Percentiles rank a stretch among this genome's conserved stretches.
Conservation (phyloP, 495 filamentous ascomycete genomes). For the Hypoxylon fuscum region DNA sequence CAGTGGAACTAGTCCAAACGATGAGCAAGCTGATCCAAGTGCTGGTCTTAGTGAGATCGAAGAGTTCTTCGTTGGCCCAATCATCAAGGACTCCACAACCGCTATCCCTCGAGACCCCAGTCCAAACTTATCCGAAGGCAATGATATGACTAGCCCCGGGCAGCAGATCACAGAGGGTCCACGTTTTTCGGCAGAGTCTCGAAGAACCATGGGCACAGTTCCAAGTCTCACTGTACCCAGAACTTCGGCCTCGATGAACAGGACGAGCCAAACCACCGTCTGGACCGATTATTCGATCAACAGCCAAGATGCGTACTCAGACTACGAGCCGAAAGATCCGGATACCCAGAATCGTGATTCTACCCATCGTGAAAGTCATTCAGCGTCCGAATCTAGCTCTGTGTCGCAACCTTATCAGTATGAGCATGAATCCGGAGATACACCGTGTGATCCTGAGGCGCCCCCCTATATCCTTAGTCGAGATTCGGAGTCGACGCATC, state of each 20-base stretch:
- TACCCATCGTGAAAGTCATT: slow-evolving; percentile 38
- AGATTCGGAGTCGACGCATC: slow-evolving; percentile 26
- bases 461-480: slow-evolving; percentile 27
- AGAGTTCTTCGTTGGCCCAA: slow-evolving; percentile 40
- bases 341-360: slow-evolving; percentile 40
- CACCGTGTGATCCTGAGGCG: slow-evolving; percentile 31
- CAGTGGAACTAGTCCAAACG: slow-evolving; percentile 6
- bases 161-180: slow-evolving; percentile 32
- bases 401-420: slow-evolving; percentile 41
- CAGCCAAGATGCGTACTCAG: slow-evolving; percentile 51
- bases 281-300: slow-evolving; percentile 68
- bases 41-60: slow-evolving; percentile 42
- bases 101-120: slow-evolving; percentile 23
- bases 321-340: slow-evolving; percentile 36
- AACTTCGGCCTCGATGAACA: slow-evolving; percentile 55
- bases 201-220: slow-evolving; percentile 40
- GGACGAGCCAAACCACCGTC: slow-evolving; percentile 59
- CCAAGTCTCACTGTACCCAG: slow-evolving; percentile 52
- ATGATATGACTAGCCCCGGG: slow-evolving; percentile 11
- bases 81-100: slow-evolving; percentile 32
- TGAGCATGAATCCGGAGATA: slow-evolving; percentile 28
- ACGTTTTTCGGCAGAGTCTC: slow-evolving; percentile 39
- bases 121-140: slow-evolving; percentile 12
- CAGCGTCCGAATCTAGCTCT: slow-evolving; percentile 42
- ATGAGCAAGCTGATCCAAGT: slow-evolving; percentile 34